Percentiles rank a stretch among this genome's conserved stretches.
phyloP scores from a whole-genome alignment of 257 asterid genomes.

The Solanum chilense region DNA sequence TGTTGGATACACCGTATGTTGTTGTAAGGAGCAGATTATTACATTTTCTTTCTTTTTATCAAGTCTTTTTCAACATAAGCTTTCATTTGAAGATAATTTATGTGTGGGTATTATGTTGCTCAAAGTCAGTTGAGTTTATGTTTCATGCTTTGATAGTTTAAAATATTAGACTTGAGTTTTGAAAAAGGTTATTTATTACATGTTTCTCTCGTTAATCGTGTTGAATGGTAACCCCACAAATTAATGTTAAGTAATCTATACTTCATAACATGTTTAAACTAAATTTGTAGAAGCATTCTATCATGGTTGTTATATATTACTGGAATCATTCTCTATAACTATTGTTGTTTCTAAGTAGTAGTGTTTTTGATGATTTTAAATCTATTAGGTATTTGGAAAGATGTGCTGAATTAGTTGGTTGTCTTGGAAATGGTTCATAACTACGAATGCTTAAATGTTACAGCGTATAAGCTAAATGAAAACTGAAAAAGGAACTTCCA shows the following conservation, averaged over 20 bases:
- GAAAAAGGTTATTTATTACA: too few relatives aligned
- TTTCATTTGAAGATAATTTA: neutral
- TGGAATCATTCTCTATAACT: neutral
- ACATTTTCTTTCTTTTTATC: neutral
- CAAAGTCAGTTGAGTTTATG: neutral
- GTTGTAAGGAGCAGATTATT: neutral
- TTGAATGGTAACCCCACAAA: neutral
- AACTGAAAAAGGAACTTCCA: neutral
- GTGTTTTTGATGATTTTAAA: neutral
- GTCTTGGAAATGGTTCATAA: neutral
- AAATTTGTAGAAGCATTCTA: neutral
- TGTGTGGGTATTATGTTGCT: neutral
- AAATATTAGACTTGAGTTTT: neutral
- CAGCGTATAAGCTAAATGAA: neutral
- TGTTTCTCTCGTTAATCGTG: neutral
- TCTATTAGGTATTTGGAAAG: neutral
- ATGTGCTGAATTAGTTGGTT: neutral
- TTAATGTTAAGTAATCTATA: neutral
- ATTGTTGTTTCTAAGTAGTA: neutral
- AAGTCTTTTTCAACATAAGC: neutral
- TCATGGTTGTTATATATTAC: too few relatives aligned
- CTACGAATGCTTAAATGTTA: neutral
- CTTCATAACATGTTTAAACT: neutral
- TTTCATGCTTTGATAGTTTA: neutral
- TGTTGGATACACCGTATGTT: neutral